A percentile compares a stretch with the other conserved stretches of the same genome.
Evolutionary conservation across 2,329 filamentous ascomycete genomes (phyloP).

Genomic region (Herpotrichia juniperi): DNA sequence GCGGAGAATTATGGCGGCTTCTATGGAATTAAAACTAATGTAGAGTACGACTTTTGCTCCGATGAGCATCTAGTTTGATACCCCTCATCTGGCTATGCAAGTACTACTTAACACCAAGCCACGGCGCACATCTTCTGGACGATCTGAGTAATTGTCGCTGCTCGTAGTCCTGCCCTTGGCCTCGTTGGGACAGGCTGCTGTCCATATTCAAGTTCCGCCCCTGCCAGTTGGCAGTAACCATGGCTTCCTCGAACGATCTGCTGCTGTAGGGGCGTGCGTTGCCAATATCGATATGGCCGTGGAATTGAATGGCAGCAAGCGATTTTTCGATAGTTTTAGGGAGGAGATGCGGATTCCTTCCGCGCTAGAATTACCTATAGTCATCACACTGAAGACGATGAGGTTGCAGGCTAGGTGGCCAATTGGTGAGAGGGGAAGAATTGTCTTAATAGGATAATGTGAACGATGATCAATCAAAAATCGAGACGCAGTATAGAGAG

Average conservation of each 20-base stretch:
- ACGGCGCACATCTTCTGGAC: not conserved
- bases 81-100: too few species aligned
- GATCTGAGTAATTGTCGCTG: not conserved
- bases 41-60: not conserved
- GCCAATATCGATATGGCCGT: constrained; percentile 41
- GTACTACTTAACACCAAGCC: too few species aligned
- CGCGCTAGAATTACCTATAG: constrained; percentile 34
- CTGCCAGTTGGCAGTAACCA: constrained; percentile 50
- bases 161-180: constrained; percentile 9
- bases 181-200: constrained; percentile 52
- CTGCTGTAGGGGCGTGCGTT: constrained; percentile 44
- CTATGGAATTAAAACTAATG: not conserved
- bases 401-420: not conserved
- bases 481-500: too few species aligned
- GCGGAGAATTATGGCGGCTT: not conserved
- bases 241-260: constrained; percentile 48
- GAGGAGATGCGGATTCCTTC: constrained; percentile 7
- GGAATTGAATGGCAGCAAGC: constrained; percentile 30
- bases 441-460: too few species aligned
- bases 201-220: constrained; percentile 49
- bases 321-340: constrained; percentile 16
- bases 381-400: constrained; percentile 6
- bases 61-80: not conserved
- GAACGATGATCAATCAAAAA: too few species aligned
- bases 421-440: too few species aligned